These are phyloP conservation scores for Dothistroma septosporum DNA, from an alignment of 2,329 filamentous ascomycete genomes.

Conservation along the genomic window DNA sequence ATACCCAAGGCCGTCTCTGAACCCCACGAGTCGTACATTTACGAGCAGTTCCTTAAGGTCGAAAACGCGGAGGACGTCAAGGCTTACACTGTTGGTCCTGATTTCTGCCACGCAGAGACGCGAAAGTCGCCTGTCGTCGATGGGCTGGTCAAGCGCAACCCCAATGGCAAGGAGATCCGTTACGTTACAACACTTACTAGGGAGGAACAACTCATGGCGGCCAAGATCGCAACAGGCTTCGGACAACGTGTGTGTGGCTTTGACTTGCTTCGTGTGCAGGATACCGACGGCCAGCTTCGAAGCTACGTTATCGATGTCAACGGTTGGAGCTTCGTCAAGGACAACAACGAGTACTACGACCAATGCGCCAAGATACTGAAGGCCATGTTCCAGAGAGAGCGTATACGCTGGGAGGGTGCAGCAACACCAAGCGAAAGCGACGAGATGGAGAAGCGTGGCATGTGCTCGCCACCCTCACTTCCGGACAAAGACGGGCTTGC, in stretches of 20 bases:
- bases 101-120: conserved; percentile 94
- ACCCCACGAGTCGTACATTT: conserved; percentile 79
- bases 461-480: conserved; percentile 12
- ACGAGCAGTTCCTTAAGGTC: conserved; percentile 93
- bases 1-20: conserved; percentile 79
- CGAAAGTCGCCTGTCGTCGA: conserved; percentile 96
- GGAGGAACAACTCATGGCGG: conserved; percentile 80
- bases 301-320: conserved; percentile 99
- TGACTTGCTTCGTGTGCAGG: conserved; percentile 80
- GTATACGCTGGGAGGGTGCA: conserved; percentile 52
- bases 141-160: conserved; percentile 90
- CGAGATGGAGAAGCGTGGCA: conserved; percentile 18
- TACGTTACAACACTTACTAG: conserved; percentile 83
- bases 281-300: conserved; percentile 47
- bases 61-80: conserved; percentile 98
- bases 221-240: conserved; percentile 85
- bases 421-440: conserved; percentile 28
- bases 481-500: conserved; percentile 12
- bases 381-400: conserved; percentile 83
- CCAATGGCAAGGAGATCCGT: conserved; percentile 92
- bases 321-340: conserved; percentile 99
- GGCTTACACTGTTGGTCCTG: conserved; percentile 90
- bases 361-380: conserved; percentile 80
- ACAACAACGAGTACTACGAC: conserved; percentile 98
- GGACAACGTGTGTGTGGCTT: conserved; percentile 95